These are phyloP conservation scores for Fomitiporia mediterranea DNA, from an alignment of 1,284 basidiomycete species.

Conservation along the genomic window DNA sequence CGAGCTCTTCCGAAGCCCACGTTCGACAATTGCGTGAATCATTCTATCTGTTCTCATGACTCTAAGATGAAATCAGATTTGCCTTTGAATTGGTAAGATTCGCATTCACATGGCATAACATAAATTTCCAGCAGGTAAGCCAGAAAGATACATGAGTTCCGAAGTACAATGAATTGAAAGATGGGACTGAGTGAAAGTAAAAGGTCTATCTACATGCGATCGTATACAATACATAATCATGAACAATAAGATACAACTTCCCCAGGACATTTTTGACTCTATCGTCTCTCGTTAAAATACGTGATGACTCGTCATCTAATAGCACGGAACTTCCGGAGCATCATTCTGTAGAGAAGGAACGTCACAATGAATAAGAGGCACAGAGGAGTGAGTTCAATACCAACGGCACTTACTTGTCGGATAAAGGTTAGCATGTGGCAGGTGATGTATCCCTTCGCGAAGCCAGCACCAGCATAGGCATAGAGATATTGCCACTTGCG, in stretches of 20 bases:
- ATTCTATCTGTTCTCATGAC: background rate
- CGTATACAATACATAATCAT: background rate
- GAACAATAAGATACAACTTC: conserved; percentile 1
- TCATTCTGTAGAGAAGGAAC: conserved; percentile 12
- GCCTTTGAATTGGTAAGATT: background rate
- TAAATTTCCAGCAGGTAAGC: too few species aligned
- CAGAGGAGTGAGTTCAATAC: conserved; percentile 11
- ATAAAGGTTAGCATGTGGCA: conserved; percentile 27
- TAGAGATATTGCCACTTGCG: conserved; percentile 31
- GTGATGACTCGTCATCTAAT: background rate
- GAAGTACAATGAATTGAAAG: background rate
- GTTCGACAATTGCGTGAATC: background rate
- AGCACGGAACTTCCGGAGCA: conserved; percentile 10
- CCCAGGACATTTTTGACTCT: background rate
- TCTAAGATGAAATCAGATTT: background rate
- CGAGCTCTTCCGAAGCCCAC: background rate
- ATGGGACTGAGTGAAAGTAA: background rate
- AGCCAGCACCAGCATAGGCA: conserved; percentile 29
- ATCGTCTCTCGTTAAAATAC: background rate
- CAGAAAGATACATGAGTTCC: background rate
- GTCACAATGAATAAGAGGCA: background rate
- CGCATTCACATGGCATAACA: background rate
- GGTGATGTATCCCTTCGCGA: conserved; percentile 26
- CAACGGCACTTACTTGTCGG: conserved; percentile 22
- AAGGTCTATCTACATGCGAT: conserved; percentile 7